Base-by-base conservation (phyloP, 805 yeast genomes). In the Sugiyamaella floridensis region DNA sequence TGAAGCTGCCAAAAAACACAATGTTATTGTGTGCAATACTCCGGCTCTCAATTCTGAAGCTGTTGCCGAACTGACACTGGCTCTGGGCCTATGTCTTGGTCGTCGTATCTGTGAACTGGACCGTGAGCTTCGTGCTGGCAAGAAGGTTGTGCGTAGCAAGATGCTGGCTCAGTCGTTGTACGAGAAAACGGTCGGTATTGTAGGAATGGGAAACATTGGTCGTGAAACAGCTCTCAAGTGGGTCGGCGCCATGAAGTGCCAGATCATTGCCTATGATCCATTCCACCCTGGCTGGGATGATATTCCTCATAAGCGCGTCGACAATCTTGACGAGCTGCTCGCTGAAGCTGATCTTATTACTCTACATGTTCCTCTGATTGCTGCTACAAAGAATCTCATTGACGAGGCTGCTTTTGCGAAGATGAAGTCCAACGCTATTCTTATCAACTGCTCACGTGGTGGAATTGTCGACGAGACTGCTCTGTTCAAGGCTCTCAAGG, bases 361-460 rank as follows among this genome's bases (percentile, higher is more conserved):
- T 18, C 46, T 49, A 8, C 51, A 49, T 28, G 51, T 49, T 20
- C 51, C 51, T 2, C 26, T 49, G 40, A 16, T 49, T 14, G 51
- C 43, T 32, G 43, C 51, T 14, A 49, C 51, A 2, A 49, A 37
- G 19, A 49, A 49, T 42, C 19, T 49, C 16, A 49, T 49, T 18
- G 42, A 44, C 41, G 34, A 29, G 14, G 48, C 26, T n/a, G 18
- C 41, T 4, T 49, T 49, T 29, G n/a, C 40, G 10, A 26, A 19
- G 16, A 49, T 49, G 51, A 49, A 49, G 51, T 15, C 26, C 22
- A 49, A 49, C 43, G 51, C 51, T 11, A 49, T 49, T 47, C 42
- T 47, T 12, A 50, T 54, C 49, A 54, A 54, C 50, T 46, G 52
- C n/a, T 54, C 57, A 4, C 45, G 57, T 18, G 57, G 57, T 10